Evolutionary conservation across 768 basidiomycete genomes (phyloP).

Genomic region (Suillus paluster): DNA sequence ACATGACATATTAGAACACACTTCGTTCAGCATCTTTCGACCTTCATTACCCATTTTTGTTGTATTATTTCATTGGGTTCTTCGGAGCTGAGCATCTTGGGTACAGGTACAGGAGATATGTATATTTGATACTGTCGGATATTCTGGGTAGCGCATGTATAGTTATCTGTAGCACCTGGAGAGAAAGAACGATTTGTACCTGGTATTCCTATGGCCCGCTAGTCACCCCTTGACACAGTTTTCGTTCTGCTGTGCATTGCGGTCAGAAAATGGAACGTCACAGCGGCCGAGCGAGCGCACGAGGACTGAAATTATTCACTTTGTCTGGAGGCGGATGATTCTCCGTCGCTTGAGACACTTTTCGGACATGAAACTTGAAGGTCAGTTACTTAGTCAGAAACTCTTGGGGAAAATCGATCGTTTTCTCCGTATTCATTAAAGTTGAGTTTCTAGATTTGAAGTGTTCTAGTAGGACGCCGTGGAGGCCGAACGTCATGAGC

Average conservation of each 20-base stretch:
- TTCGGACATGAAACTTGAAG: too few relatives aligned
- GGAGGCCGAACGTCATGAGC: background rate
- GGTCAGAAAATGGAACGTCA: too few relatives aligned
- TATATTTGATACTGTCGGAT: background rate
- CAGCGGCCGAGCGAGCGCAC: too few relatives aligned
- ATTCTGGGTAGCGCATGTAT: background rate
- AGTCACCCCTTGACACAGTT: too few relatives aligned
- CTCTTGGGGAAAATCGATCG: background rate
- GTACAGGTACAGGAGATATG: background rate
- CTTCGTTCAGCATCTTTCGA: background rate
- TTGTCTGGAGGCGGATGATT: too few relatives aligned
- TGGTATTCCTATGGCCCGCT: background rate
- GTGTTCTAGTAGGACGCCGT: background rate
- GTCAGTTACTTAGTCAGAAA: background rate
- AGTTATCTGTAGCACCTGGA: background rate
- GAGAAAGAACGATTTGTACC: background rate
- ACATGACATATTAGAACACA: background rate
- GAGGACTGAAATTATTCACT: too few relatives aligned
- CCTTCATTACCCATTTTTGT: background rate
- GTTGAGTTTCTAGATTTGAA: background rate
- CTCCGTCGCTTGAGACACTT: too few relatives aligned
- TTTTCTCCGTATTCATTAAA: constrained; percentile 8
- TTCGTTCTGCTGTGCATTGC: too few relatives aligned
- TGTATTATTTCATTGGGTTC: background rate
- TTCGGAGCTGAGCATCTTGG: background rate